phyloP scores from a whole-genome alignment of 306 rosid species.

The Fragaria ananassa region DNA sequence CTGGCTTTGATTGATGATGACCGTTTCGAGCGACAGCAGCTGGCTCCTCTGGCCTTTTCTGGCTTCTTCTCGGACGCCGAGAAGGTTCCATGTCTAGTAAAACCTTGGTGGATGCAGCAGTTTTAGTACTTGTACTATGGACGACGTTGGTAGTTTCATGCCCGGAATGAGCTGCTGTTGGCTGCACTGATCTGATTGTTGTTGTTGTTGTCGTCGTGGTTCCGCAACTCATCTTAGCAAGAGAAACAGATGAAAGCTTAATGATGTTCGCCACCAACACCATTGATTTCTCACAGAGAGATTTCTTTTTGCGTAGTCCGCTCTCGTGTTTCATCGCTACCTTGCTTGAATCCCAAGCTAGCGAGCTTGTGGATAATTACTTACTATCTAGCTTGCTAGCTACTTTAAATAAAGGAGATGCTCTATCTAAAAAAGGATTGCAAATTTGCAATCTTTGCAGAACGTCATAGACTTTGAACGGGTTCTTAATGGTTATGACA shows the following conservation, averaged over 20 bases:
- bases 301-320: constrained; percentile 27
- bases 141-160: background rate
- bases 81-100: background rate
- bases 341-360: background rate
- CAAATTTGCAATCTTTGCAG: background rate
- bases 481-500: background rate
- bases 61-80: background rate
- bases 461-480: background rate
- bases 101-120: background rate
- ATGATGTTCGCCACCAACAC: constrained; percentile 54
- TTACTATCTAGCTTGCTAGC: background rate
- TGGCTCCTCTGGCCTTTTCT: constrained; percentile 7
- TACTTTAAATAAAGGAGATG: background rate
- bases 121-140: background rate
- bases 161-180: background rate
- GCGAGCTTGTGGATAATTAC: background rate
- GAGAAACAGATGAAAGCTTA: constrained; percentile 53
- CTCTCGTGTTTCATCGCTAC: constrained; percentile 9
- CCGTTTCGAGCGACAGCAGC: background rate
- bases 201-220: background rate
- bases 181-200: background rate
- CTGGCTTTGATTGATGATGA: background rate
- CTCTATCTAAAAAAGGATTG: background rate
- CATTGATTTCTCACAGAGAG: constrained; percentile 71
- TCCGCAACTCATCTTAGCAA: constrained; percentile 34